Evolutionary conservation across 1,284 basidiomycete genomes (phyloP).

Genomic region (Rhodofomes roseus): DNA sequence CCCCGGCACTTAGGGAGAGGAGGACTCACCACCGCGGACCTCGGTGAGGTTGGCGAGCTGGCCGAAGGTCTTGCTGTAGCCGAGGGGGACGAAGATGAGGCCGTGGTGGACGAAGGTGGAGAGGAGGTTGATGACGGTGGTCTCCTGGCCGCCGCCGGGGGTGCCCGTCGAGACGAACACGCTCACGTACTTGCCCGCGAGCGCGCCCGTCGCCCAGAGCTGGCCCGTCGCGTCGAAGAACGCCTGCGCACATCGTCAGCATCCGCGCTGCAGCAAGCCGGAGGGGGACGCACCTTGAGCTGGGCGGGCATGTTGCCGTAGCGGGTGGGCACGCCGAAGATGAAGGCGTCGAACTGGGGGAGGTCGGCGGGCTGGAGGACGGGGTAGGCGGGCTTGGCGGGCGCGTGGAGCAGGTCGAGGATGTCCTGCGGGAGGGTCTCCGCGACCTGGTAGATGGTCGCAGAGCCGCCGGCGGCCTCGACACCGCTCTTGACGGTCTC

Average conservation of each 20-base stretch:
- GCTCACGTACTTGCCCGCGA: conserved; percentile 80
- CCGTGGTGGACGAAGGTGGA: conserved; percentile 83
- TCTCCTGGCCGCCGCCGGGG: conserved; percentile 73
- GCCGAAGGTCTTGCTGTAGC: conserved; percentile 59
- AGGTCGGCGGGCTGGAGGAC: conserved; percentile 66
- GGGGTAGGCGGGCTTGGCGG: conserved; percentile 70
- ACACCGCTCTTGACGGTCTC: conserved; percentile 76
- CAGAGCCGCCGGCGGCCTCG: conserved; percentile 66
- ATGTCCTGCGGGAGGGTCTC: conserved; percentile 86
- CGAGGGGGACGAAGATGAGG: conserved; percentile 76
- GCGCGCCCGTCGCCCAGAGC: conserved; percentile 70
- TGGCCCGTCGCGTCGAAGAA: conserved; percentile 83
- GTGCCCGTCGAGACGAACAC: conserved; percentile 67
- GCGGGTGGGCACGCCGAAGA: conserved; percentile 79
- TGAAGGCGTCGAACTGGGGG: conserved; percentile 61
- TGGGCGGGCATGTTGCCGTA: conserved; percentile 70
- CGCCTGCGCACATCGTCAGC: conserved; percentile 35
- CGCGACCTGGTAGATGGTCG: conserved; percentile 75
- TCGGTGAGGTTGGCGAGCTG: conserved; percentile 59
- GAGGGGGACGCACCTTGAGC: conserved; percentile 50
- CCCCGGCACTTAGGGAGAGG: too few relatives aligned
- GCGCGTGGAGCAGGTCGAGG: conserved; percentile 74
- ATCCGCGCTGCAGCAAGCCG: background rate
- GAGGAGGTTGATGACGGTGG: conserved; percentile 60
- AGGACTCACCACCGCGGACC: conserved; percentile 64